A percentile compares a stretch with the other conserved stretches of the same genome.
phyloP scores from a whole-genome alignment of 768 basidiomycete genomes.

The Xerocomellus intermedius region DNA sequence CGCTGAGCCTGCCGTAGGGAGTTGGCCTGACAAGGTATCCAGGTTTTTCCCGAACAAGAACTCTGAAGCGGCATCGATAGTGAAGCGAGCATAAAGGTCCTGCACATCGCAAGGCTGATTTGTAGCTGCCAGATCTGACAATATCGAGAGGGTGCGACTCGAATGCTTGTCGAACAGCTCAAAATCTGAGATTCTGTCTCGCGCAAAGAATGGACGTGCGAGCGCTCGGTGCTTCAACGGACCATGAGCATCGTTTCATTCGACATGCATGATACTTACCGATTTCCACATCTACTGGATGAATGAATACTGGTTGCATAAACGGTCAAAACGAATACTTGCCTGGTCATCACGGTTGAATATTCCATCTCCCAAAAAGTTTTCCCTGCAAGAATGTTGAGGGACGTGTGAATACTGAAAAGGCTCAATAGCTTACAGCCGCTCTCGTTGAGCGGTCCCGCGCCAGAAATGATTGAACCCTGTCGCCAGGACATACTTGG shows the following conservation, averaged over 20 bases:
- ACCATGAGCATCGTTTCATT: constrained; percentile 3
- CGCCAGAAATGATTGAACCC: constrained; percentile 70
- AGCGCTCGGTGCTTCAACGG: constrained; percentile 55
- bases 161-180: constrained; percentile 62
- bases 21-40: constrained; percentile 53
- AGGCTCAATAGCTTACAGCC: constrained; percentile 46
- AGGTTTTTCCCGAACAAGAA: constrained; percentile 70
- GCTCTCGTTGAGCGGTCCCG: constrained; percentile 60
- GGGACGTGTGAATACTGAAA: neutral
- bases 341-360: constrained; percentile 78
- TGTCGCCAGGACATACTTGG: constrained; percentile 62
- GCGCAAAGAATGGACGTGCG: constrained; percentile 72
- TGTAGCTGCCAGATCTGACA: constrained; percentile 40
- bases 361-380: constrained; percentile 70
- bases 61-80: constrained; percentile 69
- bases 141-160: constrained; percentile 44
- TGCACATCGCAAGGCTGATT: constrained; percentile 57
- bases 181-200: constrained; percentile 70
- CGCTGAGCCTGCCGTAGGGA: constrained; percentile 49
- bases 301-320: constrained; percentile 5
- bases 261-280: constrained; percentile 33
- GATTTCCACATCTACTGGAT: constrained; percentile 56
- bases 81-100: constrained; percentile 66
- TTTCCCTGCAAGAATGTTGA: constrained; percentile 32
- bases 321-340: constrained; percentile 16